A percentile compares a stretch with the other conserved stretches of the same genome.
Evolutionary conservation across 345 rosid species (phyloP).

Genomic region (Theobroma cacao): DNA sequence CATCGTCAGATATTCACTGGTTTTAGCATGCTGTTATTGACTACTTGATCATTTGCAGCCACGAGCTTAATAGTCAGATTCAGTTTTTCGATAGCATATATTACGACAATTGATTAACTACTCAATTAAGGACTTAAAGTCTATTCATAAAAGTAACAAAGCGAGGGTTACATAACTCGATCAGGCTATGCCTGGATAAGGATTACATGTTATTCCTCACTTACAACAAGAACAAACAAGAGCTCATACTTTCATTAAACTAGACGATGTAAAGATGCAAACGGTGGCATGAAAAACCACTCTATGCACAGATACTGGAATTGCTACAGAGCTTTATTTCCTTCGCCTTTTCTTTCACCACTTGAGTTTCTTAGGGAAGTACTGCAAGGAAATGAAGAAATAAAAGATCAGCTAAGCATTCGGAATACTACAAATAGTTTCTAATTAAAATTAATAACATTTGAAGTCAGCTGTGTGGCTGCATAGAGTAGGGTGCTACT

Average conservation of each 20-base stretch:
- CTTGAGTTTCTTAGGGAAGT: neutral
- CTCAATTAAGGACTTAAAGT: too few relatives aligned
- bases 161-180: neutral
- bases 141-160: too few relatives aligned
- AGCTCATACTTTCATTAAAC: neutral
- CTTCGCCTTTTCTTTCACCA: neutral
- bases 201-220: neutral
- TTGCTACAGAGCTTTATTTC: neutral
- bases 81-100: too few relatives aligned
- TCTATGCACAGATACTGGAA: neutral
- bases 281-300: neutral
- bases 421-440: neutral
- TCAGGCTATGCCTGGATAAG: neutral
- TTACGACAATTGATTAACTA: too few relatives aligned
- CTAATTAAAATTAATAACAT: neutral
- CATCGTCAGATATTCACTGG: neutral
- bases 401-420: neutral
- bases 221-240: neutral
- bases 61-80: too few relatives aligned
- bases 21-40: too few relatives aligned
- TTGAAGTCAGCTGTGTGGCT: neutral
- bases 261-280: neutral
- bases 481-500: neutral
- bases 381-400: neutral
- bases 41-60: too few relatives aligned